Base-by-base conservation (phyloP, 139 green algal genomes). In the Gonium pectorale region DNA sequence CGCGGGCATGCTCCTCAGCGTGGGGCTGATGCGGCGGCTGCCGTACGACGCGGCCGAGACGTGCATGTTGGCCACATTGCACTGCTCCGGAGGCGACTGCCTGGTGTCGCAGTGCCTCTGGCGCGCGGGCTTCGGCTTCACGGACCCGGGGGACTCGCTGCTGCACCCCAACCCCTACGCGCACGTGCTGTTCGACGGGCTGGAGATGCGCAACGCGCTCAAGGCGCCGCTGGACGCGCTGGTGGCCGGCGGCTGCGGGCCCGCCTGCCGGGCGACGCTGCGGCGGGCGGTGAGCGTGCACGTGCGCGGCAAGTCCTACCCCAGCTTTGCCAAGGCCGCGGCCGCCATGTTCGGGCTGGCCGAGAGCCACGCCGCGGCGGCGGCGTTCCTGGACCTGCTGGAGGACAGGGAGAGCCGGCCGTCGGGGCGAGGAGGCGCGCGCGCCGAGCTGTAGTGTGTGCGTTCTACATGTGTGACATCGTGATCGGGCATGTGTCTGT, bases 1-100 rank as follows among this genome's bases (percentile, higher is more conserved):
- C 49, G 79, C 79, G 1, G 79, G 79, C 79, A 77, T 85, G 64
- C 37, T 85, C 60, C 49, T 85, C 35, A 52, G 29, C 22, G 79
- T 77, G 46, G 79, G 64, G 7, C 79, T 85, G 43, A 56, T 85
- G 64, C 46, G 64, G 15, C 52, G 56, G 44, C 27, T 85, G 35
- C 19, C 40, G 38, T 77, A 68, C 79, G 64, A 85, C 15, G 62
- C 26, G 17, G 66, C 49, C 0, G 13, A 68, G 2, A 26, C 11
- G 2, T 85, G 79, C 64, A 68, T 85, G 44, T 24, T 68, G 11
- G 3, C 5, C 27, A n/a, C 67, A 11, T 51, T n/a, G 1, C 63
- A 72, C 33, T 85, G 64, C 64, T 56, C n/a, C 49, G 79, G 79
- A 46, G 64, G 79, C 46, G 79, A 85, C 44, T 77, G 64, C 35